Evolutionary conservation across 1,284 basidiomycete genomes (phyloP).

Genomic region (Puccinia triticina): DNA sequence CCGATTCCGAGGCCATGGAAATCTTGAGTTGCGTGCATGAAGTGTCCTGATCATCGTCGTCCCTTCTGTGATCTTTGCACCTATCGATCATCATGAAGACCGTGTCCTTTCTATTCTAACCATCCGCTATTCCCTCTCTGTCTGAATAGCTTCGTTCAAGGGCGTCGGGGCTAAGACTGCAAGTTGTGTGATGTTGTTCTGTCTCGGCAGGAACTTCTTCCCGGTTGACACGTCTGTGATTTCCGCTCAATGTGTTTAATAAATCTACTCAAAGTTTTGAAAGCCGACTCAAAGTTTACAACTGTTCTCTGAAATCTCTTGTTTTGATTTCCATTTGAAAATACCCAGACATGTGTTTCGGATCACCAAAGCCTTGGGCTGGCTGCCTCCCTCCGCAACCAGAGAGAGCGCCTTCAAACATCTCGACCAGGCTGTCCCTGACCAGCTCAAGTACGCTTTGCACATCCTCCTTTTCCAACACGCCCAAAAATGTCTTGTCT

Average conservation of each 20-base stretch:
- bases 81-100: neutral
- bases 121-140: neutral
- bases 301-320: neutral
- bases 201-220: slow-evolving; percentile 72
- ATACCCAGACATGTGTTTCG: slow-evolving; percentile 67
- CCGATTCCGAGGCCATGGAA: slow-evolving; percentile 70
- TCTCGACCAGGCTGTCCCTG: slow-evolving; percentile 69
- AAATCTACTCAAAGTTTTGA: neutral
- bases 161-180: slow-evolving; percentile 79
- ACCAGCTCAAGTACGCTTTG: slow-evolving; percentile 70
- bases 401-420: slow-evolving; percentile 73
- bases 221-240: slow-evolving; percentile 70
- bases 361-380: slow-evolving; percentile 69
- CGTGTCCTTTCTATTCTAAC: neutral
- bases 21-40: slow-evolving; percentile 59
- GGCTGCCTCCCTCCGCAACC: slow-evolving; percentile 69
- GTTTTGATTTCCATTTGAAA: neutral
- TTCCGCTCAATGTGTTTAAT: neutral
- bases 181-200: slow-evolving; percentile 76
- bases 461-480: slow-evolving; percentile 74
- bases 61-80: too few species aligned
- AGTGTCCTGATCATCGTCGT: neutral
- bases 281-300: neutral
- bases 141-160: slow-evolving; percentile 65
- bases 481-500: slow-evolving; percentile 58